Conservation (phyloP, 352 stramenopile species). For the Phytophthora sp. region DNA sequence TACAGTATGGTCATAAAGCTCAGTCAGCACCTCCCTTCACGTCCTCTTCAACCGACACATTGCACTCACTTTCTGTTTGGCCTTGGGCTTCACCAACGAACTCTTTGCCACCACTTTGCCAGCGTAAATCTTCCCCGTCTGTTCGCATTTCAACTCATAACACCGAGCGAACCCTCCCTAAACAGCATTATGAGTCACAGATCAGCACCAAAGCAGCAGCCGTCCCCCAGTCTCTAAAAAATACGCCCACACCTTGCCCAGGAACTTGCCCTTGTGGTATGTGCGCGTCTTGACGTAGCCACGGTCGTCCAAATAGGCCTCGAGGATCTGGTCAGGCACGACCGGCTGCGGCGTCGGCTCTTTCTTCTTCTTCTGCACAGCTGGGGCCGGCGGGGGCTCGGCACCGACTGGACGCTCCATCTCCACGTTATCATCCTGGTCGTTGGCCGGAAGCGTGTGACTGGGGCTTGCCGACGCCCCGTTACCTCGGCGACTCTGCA, state of each 20-base stretch:
- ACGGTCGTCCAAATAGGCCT: conserved; percentile 59
- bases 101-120: conserved; percentile 98
- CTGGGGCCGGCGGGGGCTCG: conserved; percentile 3
- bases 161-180: conserved; percentile 98
- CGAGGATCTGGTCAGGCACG: conserved; percentile 70
- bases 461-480: conserved; percentile 13
- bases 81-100: conserved; percentile 96
- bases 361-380: conserved; percentile 38
- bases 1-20: conserved; percentile 46
- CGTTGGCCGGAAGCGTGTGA: background rate
- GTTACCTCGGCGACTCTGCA: conserved; percentile 41
- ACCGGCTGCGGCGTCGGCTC: conserved; percentile 43
- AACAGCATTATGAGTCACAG: conserved; percentile 1
- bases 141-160: conserved; percentile 95
- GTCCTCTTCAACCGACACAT: background rate
- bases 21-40: conserved; percentile 4
- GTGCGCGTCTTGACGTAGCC: conserved; percentile 65
- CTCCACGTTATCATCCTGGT: conserved; percentile 28
- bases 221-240: background rate
- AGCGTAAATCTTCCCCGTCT: conserved; percentile 94
- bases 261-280: conserved; percentile 93
- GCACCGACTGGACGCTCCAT: conserved; percentile 5
- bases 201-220: conserved; percentile 11
- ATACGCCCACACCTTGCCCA: conserved; percentile 91
- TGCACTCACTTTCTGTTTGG: conserved; percentile 93